Evolutionary conservation across 2,329 filamentous ascomycete species (phyloP).

Genomic region (Pseudocercospora crystallina): DNA sequence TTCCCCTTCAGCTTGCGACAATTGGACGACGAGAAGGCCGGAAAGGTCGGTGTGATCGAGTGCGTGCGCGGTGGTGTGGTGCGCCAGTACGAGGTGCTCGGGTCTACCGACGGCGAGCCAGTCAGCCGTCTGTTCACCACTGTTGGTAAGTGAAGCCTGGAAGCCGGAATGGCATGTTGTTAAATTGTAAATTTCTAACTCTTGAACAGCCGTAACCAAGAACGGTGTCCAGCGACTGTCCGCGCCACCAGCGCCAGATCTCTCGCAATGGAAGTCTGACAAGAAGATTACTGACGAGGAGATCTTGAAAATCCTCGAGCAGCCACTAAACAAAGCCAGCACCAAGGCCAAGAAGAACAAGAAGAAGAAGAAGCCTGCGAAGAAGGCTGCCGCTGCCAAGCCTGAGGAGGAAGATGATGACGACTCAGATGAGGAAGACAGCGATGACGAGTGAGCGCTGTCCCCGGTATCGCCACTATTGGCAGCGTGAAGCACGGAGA

Average conservation of each 20-base stretch:
- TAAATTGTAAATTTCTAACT: constrained; percentile 16
- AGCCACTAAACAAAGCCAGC: constrained; percentile 66
- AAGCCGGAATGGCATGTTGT: background rate
- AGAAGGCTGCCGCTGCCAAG: constrained; percentile 52
- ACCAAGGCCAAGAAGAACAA: constrained; percentile 79
- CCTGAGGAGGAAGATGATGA: constrained; percentile 31
- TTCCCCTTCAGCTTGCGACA: constrained; percentile 98
- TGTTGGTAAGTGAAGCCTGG: constrained; percentile 66
- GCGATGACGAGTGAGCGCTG: constrained; percentile 24
- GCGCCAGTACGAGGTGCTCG: constrained; percentile 93
- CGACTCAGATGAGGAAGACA: constrained; percentile 30
- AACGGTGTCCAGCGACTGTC: constrained; percentile 89
- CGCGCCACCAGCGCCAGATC: constrained; percentile 71
- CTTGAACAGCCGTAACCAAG: constrained; percentile 80
- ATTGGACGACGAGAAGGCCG: constrained; percentile 92
- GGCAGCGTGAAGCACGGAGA: no score
- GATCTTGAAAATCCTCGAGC: constrained; percentile 89
- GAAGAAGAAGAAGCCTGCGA: constrained; percentile 82
- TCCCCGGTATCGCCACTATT: background rate
- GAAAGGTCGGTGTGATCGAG: constrained; percentile 93
- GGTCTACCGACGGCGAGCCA: constrained; percentile 83
- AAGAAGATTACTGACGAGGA: constrained; percentile 98
- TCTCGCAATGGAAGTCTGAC: constrained; percentile 84
- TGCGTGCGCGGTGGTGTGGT: constrained; percentile 91
- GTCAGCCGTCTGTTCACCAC: constrained; percentile 89